phyloP scores from a whole-genome alignment of 163 green algal genomes.

The Scenedesmus sp. region DNA sequence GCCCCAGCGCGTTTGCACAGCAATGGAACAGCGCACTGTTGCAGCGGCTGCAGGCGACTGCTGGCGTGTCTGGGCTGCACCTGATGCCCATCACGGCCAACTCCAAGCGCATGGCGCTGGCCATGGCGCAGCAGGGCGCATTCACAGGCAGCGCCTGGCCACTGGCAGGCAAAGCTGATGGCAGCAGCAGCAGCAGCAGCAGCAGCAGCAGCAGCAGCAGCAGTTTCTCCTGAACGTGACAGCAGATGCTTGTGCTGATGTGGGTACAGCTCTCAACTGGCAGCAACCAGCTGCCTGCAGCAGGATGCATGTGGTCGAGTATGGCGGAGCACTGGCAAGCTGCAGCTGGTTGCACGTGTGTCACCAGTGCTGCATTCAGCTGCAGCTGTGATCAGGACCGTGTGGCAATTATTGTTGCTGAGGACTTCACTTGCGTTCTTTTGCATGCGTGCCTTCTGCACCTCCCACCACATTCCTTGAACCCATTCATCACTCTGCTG shows the following conservation, averaged over 20 bases:
- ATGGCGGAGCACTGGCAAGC: not conserved
- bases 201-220: not conserved
- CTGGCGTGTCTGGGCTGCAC: conserved; percentile 78
- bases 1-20: not conserved
- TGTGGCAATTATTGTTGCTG: too few relatives aligned
- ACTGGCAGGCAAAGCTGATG: not conserved
- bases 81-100: conserved; percentile 84
- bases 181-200: not conserved
- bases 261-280: not conserved
- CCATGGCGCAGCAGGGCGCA: conserved; percentile 47
- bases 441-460: not conserved
- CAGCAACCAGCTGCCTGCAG: not conserved
- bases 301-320: not conserved
- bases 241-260: not conserved
- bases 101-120: conserved; percentile 54
- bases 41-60: conserved; percentile 37
- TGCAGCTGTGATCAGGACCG: not conserved
- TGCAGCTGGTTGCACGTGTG: not conserved
- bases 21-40: conserved; percentile 33
- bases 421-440: not conserved
- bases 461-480: not conserved
- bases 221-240: not conserved
- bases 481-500: too few relatives aligned
- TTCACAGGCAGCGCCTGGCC: conserved; percentile 3
- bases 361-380: not conserved